Conservation (phyloP, 306 rosid species). For the Crataegus laevigata region DNA sequence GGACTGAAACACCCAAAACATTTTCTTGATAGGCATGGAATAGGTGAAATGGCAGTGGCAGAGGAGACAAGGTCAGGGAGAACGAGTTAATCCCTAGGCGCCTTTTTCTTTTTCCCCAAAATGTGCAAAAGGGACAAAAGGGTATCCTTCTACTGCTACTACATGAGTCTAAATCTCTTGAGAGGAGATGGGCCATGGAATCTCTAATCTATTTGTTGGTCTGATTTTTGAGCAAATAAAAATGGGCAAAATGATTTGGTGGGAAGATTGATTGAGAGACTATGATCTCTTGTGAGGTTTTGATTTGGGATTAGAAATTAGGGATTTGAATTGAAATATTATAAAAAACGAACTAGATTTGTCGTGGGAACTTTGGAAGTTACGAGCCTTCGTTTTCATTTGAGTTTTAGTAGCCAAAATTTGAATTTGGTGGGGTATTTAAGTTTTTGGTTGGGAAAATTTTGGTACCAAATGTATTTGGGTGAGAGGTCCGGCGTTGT, state of each 20-base stretch:
- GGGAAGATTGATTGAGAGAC: not conserved
- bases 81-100: constrained; percentile 27
- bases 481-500: not conserved
- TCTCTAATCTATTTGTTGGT: constrained; percentile 32
- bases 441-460: not conserved
- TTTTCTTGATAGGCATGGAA: constrained; percentile 70
- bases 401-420: not conserved
- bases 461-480: not conserved
- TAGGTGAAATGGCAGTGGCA: too few relatives aligned
- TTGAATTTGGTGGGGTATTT: constrained; percentile 1
- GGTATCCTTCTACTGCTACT: constrained; percentile 18
- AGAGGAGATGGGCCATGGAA: constrained; percentile 57
- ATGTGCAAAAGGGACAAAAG: constrained; percentile 10
- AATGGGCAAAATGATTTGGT: not conserved
- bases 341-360: not conserved
- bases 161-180: constrained; percentile 55
- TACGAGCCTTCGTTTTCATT: not conserved
- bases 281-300: not conserved
- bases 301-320: not conserved
- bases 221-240: not conserved
- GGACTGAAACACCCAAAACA: constrained; percentile 53
- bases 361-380: not conserved
- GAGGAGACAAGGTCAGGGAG: constrained; percentile 1
- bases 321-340: not conserved
- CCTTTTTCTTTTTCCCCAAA: constrained; percentile 72